A percentile compares a stretch with the other conserved stretches of the same genome.
These are phyloP conservation scores for Debaryomyces udenii DNA, from an alignment of 1,139 yeast species.

Conservation along the genomic window DNA sequence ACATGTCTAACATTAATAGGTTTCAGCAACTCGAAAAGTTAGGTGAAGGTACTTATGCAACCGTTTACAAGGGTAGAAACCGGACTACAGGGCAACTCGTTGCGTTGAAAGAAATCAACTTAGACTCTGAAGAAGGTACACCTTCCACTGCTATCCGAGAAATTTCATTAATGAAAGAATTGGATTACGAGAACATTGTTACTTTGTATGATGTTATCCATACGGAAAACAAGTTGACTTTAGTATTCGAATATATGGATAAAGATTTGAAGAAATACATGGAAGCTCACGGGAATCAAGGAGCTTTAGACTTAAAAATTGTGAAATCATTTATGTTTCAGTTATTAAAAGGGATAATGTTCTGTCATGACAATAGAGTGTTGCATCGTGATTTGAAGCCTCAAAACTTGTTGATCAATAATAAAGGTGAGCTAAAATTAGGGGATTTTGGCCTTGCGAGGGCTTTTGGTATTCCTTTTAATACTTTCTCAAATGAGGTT, in stretches of 20 bases:
- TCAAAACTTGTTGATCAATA: constrained; percentile 84
- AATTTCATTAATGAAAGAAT: constrained; percentile 93
- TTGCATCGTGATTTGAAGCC: constrained; percentile 96
- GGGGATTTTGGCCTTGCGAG: constrained; percentile 99
- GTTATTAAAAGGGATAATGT: constrained; percentile 83
- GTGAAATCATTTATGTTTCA: constrained; percentile 95
- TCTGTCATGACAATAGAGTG: constrained; percentile 94
- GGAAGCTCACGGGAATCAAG: constrained; percentile 85
- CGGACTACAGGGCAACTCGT: constrained; percentile 90
- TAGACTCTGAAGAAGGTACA: constrained; percentile 97
- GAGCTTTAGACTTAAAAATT: constrained; percentile 76
- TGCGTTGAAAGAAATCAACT: constrained; percentile 89
- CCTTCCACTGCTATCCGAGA: constrained; percentile 98
- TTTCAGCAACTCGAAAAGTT: constrained; percentile 77
- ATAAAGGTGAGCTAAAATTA: constrained; percentile 85
- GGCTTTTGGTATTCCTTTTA: constrained; percentile 97
- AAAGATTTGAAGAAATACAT: constrained; percentile 90
- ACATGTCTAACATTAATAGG: constrained; percentile 24
- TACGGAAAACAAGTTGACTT: constrained; percentile 90
- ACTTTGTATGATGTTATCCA: constrained; percentile 94
- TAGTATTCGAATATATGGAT: constrained; percentile 94
- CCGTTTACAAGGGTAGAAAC: constrained; percentile 94
- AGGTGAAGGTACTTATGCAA: constrained; percentile 98
- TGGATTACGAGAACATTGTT: constrained; percentile 92
- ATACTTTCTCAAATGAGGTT: constrained; percentile 95